Evolutionary conservation across 331 rosid species (phyloP).

Genomic region (Pyrus hybrid): DNA sequence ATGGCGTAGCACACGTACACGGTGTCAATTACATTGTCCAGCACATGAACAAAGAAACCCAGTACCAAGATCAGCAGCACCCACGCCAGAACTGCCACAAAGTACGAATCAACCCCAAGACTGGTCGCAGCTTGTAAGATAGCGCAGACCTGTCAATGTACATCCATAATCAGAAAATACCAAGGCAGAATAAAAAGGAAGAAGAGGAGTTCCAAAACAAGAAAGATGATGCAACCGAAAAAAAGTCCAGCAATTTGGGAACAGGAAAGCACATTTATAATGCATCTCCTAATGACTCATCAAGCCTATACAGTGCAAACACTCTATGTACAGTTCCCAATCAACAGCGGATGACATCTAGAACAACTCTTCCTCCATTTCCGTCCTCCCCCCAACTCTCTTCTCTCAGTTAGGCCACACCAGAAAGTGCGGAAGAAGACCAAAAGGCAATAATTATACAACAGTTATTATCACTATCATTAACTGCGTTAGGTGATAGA

Average conservation of each 20-base stretch:
- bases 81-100: slow-evolving; percentile 82
- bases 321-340: neutral
- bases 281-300: neutral
- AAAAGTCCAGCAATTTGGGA: neutral
- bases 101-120: slow-evolving; percentile 53
- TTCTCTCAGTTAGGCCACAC: neutral
- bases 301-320: neutral
- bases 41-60: slow-evolving; percentile 64
- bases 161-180: slow-evolving; percentile 9
- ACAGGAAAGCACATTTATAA: neutral
- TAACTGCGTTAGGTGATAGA: neutral
- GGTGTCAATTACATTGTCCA: slow-evolving; percentile 72
- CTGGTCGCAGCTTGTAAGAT: slow-evolving; percentile 48
- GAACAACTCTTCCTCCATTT: neutral
- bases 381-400: slow-evolving; percentile 1
- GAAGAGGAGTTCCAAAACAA: neutral
- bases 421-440: neutral
- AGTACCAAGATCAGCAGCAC: slow-evolving; percentile 56
- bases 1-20: slow-evolving; percentile 82
- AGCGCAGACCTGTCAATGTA: slow-evolving; percentile 53
- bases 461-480: neutral
- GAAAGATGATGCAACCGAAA: neutral
- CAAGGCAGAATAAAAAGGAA: neutral
- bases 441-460: neutral
- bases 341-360: neutral